Evolutionary conservation across 2,329 filamentous ascomycete genomes (phyloP).

Genomic region (Thelonectria blattea): DNA sequence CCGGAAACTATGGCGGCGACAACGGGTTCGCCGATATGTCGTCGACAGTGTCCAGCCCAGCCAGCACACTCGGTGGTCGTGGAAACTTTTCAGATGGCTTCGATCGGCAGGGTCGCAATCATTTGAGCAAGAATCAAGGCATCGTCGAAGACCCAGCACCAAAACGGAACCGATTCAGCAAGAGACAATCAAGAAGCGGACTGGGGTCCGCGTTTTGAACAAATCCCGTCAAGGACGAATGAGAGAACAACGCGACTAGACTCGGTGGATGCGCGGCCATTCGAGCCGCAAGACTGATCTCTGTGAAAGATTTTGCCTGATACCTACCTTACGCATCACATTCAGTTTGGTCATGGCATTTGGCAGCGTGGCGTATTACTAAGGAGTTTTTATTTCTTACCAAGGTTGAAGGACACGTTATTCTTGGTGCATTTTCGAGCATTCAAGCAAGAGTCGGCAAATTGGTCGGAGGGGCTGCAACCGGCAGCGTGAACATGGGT

Average conservation of each 20-base stretch:
- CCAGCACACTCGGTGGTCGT: constrained; percentile 71
- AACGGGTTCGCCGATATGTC: constrained; percentile 71
- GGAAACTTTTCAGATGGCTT: constrained; percentile 60
- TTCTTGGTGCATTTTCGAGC: constrained; percentile 35
- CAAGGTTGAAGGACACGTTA: constrained; percentile 33
- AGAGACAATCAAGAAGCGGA: constrained; percentile 93
- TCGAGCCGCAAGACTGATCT: constrained; percentile 23
- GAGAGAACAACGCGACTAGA: constrained; percentile 20
- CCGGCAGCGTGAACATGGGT: background rate
- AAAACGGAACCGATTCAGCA: constrained; percentile 79
- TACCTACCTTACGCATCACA: constrained; percentile 29
- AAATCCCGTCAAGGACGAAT: constrained; percentile 4
- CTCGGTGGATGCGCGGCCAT: constrained; percentile 15
- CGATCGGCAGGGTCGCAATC: constrained; percentile 60
- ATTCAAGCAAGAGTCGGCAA: constrained; percentile 17
- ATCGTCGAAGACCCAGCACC: constrained; percentile 58
- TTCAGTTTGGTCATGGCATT: constrained; percentile 39
- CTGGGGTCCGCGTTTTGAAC: constrained; percentile 83
- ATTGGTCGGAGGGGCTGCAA: constrained; percentile 3
- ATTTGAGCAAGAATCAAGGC: constrained; percentile 65
- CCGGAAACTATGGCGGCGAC: constrained; percentile 70
- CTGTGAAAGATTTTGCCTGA: constrained; percentile 30
- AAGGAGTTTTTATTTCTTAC: constrained; percentile 39
- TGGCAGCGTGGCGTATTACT: constrained; percentile 44
- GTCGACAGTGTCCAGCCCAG: constrained; percentile 76